A percentile compares a stretch with the other conserved stretches of the same genome.
Evolutionary conservation across 2,329 filamentous ascomycete species (phyloP).

Genomic region (Aspergillus cejpii): DNA sequence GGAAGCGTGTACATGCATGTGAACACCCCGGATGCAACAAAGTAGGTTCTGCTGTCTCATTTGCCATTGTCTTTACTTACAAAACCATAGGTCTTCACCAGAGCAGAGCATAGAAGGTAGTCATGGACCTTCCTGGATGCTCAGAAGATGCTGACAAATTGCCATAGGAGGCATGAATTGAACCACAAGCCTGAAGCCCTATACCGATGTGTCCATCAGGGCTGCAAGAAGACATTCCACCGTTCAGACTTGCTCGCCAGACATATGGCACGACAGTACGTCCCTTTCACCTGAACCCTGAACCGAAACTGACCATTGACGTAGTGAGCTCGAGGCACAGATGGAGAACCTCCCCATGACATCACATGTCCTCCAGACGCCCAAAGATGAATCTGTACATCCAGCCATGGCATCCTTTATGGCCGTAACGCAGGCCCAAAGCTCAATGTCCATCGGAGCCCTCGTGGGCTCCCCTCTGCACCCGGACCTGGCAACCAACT

Average conservation of each 20-base stretch:
- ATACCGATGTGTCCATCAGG: slow-evolving; percentile 39
- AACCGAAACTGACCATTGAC: slow-evolving; percentile 7
- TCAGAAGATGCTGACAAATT: slow-evolving; percentile 1
- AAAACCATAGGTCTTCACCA: slow-evolving; percentile 42
- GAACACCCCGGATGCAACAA: slow-evolving; percentile 45
- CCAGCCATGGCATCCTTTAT: slow-evolving; percentile 21
- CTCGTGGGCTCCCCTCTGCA: slow-evolving; percentile 32
- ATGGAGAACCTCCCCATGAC: slow-evolving; percentile 22
- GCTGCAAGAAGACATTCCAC: slow-evolving; percentile 45
- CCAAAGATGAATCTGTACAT: slow-evolving; percentile 22
- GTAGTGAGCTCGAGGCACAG: slow-evolving; percentile 34
- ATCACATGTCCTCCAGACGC: slow-evolving; percentile 16
- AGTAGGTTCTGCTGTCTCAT: slow-evolving; percentile 27
- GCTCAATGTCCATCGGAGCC: slow-evolving; percentile 34
- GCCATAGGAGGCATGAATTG: slow-evolving; percentile 42
- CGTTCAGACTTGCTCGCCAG: slow-evolving; percentile 43
- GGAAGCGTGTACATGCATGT: slow-evolving; percentile 46
- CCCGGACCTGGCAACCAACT: slow-evolving; percentile 29
- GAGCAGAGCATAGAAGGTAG: slow-evolving; percentile 45
- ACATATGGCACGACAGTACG: slow-evolving; percentile 48
- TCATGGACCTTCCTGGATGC: not conserved
- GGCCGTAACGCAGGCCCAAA: slow-evolving; percentile 23
- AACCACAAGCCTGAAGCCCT: slow-evolving; percentile 46
- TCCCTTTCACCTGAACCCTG: slow-evolving; percentile 7
- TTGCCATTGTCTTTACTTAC: slow-evolving; percentile 3